phyloP scores from a whole-genome alignment of 1,284 basidiomycete genomes.

The Cystobasidium sp. region DNA sequence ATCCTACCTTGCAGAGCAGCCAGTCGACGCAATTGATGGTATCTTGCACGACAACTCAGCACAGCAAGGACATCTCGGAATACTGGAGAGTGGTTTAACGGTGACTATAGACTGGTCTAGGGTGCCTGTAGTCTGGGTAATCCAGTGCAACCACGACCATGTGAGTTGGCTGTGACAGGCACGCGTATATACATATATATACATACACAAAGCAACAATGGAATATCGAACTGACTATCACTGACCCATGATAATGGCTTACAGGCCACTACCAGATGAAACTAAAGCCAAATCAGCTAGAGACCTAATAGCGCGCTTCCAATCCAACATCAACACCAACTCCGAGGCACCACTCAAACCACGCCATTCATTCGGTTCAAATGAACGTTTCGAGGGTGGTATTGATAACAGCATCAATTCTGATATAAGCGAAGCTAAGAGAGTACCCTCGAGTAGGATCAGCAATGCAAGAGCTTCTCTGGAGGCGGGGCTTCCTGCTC shows the following conservation, averaged over 20 bases:
- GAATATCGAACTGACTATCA: background rate
- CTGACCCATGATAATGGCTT: too few species aligned
- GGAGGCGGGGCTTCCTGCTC: background rate
- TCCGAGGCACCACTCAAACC: slow-evolving; percentile 34
- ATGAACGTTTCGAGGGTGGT: slow-evolving; percentile 17
- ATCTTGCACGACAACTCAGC: too few species aligned
- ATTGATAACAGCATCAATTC: slow-evolving; percentile 2
- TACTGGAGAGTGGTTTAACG: too few species aligned
- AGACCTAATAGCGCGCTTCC: slow-evolving; percentile 36
- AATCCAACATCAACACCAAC: slow-evolving; percentile 30
- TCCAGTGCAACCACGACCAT: too few species aligned
- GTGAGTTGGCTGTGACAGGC: too few species aligned
- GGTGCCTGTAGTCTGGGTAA: too few species aligned
- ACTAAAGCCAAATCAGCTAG: slow-evolving; percentile 23
- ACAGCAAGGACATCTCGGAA: too few species aligned
- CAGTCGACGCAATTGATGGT: too few species aligned
- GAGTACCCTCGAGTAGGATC: slow-evolving; percentile 4
- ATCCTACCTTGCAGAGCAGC: too few species aligned
- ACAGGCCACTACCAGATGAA: slow-evolving; percentile 37
- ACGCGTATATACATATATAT: too few species aligned
- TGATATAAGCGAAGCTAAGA: slow-evolving; percentile 14
- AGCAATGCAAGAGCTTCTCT: slow-evolving; percentile 17
- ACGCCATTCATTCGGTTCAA: slow-evolving; percentile 27
- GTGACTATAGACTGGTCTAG: too few species aligned
- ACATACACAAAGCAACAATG: background rate